These are phyloP conservation scores for Schizochytrium sp. DNA, from an alignment of 108 stramenopile genomes.

Conservation along the genomic window DNA sequence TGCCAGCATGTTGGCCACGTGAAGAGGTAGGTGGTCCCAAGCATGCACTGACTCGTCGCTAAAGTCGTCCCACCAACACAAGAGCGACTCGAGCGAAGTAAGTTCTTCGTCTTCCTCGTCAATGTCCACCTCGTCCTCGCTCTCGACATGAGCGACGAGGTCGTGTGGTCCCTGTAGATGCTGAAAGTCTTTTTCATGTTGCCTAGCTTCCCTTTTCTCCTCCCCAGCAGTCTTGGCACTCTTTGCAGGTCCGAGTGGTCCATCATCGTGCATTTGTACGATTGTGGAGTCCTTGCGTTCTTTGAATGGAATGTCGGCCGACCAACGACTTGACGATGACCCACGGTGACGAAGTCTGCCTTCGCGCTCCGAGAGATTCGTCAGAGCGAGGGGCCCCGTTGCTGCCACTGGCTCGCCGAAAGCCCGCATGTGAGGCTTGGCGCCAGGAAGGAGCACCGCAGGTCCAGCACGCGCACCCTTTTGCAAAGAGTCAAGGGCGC, in stretches of 20 bases:
- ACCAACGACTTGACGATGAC: background rate
- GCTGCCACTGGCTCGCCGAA: background rate
- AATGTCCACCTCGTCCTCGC: background rate
- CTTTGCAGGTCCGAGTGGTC: background rate
- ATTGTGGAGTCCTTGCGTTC: background rate
- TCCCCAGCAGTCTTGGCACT: background rate
- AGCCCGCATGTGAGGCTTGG: background rate
- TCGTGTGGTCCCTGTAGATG: background rate
- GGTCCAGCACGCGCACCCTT: background rate
- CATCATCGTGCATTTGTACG: background rate
- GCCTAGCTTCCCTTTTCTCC: background rate
- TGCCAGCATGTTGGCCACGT: background rate
- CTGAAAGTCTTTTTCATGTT: background rate
- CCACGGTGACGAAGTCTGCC: background rate
- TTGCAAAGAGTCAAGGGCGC: background rate
- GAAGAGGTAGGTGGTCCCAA: background rate
- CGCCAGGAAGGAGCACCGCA: background rate
- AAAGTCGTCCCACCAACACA: conserved; percentile 16
- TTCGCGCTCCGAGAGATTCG: too few relatives aligned
- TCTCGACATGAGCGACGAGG: background rate
- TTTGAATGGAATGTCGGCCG: too few relatives aligned
- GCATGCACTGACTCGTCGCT: background rate
- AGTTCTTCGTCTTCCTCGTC: background rate
- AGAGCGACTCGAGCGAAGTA: background rate
- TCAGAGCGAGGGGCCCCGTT: background rate